phyloP scores from a whole-genome alignment of 1,139 yeast species.

The Kurtzmaniella quercitrusa region DNA sequence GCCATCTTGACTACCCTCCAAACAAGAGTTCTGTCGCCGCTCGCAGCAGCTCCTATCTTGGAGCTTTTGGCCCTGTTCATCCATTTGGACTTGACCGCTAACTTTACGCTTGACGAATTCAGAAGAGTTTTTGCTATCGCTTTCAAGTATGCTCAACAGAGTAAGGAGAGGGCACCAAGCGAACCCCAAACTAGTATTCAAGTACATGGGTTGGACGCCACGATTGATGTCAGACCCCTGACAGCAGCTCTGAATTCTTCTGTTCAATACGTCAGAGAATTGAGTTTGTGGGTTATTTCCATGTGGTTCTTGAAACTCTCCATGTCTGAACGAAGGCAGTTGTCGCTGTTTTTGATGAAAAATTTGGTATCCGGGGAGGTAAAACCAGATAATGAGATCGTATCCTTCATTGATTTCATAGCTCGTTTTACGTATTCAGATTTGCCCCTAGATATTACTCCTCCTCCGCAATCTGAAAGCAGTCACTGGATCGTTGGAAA shows the following conservation, averaged over 20 bases:
- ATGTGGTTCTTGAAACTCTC: constrained; percentile 71
- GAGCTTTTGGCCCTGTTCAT: constrained; percentile 70
- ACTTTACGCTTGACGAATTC: constrained; percentile 73
- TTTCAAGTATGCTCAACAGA: constrained; percentile 71
- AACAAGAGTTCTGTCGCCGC: constrained; percentile 65
- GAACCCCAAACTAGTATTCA: constrained; percentile 12
- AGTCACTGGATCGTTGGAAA: constrained; percentile 60
- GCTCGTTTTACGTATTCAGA: constrained; percentile 65
- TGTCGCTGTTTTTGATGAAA: constrained; percentile 61
- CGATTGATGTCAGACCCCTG: constrained; percentile 44
- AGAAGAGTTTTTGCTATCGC: constrained; percentile 81
- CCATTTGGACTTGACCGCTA: constrained; percentile 65
- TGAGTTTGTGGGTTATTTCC: constrained; percentile 67
- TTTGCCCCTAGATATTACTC: constrained; percentile 47
- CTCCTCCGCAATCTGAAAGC: constrained; percentile 18
- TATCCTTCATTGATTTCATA: constrained; percentile 67
- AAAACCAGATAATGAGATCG: constrained; percentile 46
- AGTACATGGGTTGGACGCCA: constrained; percentile 41
- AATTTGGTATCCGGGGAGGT: constrained; percentile 45
- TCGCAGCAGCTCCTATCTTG: constrained; percentile 68
- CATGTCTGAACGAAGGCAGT: constrained; percentile 50
- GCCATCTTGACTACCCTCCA: constrained; percentile 67
- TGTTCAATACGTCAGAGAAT: constrained; percentile 55
- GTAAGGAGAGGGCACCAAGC: constrained; percentile 43
- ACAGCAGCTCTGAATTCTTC: constrained; percentile 41